Base-by-base conservation (phyloP, 257 asterid genomes). In the Salvia hispanica region DNA sequence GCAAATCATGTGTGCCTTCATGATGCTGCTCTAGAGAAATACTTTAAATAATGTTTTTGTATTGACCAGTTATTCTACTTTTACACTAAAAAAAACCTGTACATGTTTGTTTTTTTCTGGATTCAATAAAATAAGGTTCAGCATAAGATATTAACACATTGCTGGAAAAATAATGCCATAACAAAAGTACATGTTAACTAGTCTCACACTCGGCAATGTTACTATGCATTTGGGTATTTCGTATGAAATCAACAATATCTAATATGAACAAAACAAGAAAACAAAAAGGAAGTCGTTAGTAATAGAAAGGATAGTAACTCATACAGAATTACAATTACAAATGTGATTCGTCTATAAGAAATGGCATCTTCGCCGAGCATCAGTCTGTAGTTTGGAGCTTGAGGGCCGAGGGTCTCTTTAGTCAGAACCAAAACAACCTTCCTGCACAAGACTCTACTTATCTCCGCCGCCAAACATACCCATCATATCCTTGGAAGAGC, bases 391-490 rank as follows among this genome's bases (percentile, higher is more conserved):
- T 6, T 53, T 4, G 58, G 21, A 11, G 42, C 34, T 36, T 12
- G 51, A 10, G 5, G 45, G 45, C 45, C 45, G 11, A 7, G 2
- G 11, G 45, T 7, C 45, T 40, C 11, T 8, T 8, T 40, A 40
- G 45, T 10, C 45, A 40, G 45, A 40, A 40, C 45, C 45, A 8
- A 7, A 40, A 40, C 45, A 40, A 40, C 11, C 45, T 40, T 40
- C 11, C 8, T 7, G 0, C 45, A 40, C 11, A 7, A 39, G 43
- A 37, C 1, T 6, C 75, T 80, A 86, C 77, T 83, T 80, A 5
- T 82, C 89, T 0, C 84, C 95, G 60, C 99, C 95, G 13, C 98
- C 98, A 72, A 92, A 86, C 96, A 90, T 88, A 12, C 95, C 86
- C 98, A 88, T 90, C 98, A 90, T 92, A 71, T 88, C 97, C 85